Evolutionary conservation across 495 filamentous ascomycete species (phyloP).

Genomic region (Rusavskia elegans): DNA sequence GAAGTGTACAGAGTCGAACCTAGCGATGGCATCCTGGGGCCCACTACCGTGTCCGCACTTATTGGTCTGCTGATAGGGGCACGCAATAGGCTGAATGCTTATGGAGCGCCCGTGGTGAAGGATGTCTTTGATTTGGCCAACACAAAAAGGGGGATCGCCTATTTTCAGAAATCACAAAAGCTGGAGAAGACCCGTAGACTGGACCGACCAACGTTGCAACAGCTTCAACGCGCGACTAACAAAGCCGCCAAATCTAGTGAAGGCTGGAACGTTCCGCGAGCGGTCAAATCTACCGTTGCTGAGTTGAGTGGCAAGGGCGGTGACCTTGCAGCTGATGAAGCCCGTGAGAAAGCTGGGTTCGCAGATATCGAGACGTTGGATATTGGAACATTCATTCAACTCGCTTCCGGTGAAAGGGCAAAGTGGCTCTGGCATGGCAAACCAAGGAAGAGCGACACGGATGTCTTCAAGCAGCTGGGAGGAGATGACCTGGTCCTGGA

Average conservation of each 20-base stretch:
- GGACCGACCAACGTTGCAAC: constrained; percentile 68
- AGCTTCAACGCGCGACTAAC: constrained; percentile 63
- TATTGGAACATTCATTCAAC: constrained; percentile 63
- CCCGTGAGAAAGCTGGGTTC: constrained; percentile 72
- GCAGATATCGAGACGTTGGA: constrained; percentile 84
- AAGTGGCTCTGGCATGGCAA: constrained; percentile 97
- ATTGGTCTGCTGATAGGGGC: constrained; percentile 81
- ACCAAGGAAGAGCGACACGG: constrained; percentile 40
- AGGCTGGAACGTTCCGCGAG: constrained; percentile 66
- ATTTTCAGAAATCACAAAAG: constrained; percentile 83
- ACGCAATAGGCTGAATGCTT: constrained; percentile 68
- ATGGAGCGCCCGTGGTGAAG: constrained; percentile 71
- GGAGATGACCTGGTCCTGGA: constrained; percentile 46
- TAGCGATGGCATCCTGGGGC: constrained; percentile 77
- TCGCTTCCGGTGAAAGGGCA: constrained; percentile 60
- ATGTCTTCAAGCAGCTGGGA: constrained; percentile 33
- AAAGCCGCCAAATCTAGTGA: constrained; percentile 69
- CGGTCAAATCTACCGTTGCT: constrained; percentile 87
- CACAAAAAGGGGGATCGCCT: constrained; percentile 65
- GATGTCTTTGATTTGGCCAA: constrained; percentile 78
- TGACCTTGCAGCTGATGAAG: constrained; percentile 82
- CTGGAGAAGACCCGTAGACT: constrained; percentile 60
- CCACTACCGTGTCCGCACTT: constrained; percentile 79
- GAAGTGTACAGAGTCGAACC: constrained; percentile 86
- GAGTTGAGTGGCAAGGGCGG: constrained; percentile 92